These are phyloP conservation scores for Neurospora tetraspora DNA, from an alignment of 495 filamentous ascomycete species.

Conservation along the genomic window DNA sequence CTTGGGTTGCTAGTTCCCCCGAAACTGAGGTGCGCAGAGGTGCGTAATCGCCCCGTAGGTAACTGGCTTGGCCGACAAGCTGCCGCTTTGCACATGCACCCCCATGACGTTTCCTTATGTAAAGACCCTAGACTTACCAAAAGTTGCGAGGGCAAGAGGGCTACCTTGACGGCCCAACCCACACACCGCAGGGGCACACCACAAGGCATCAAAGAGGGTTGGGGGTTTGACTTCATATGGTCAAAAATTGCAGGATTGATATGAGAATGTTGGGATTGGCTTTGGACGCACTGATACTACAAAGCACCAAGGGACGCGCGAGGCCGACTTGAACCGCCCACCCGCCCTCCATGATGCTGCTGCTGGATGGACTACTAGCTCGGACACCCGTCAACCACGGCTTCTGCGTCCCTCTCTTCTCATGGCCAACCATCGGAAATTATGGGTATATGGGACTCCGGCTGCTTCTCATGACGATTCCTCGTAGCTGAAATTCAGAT, in stretches of 20 bases:
- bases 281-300: neutral
- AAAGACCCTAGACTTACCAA: neutral
- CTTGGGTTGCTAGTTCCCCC: neutral
- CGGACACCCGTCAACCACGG: neutral
- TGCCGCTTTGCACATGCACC: neutral
- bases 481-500: neutral
- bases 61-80: neutral
- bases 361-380: neutral
- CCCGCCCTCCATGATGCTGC: neutral
- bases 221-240: neutral
- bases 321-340: neutral
- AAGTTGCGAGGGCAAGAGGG: neutral
- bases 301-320: neutral
- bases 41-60: neutral
- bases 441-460: neutral
- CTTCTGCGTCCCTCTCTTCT: neutral
- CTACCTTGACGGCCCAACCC: neutral
- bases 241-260: neutral
- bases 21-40: neutral
- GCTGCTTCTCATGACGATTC: neutral
- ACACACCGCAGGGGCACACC: neutral
- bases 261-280: neutral
- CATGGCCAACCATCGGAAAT: neutral
- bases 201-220: neutral
- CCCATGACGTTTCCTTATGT: neutral